Evolutionary conservation across 106 monocot species (phyloP), one percentile per base, ranked within the genome.

Genomic region (Triglochin maritima): DNA sequence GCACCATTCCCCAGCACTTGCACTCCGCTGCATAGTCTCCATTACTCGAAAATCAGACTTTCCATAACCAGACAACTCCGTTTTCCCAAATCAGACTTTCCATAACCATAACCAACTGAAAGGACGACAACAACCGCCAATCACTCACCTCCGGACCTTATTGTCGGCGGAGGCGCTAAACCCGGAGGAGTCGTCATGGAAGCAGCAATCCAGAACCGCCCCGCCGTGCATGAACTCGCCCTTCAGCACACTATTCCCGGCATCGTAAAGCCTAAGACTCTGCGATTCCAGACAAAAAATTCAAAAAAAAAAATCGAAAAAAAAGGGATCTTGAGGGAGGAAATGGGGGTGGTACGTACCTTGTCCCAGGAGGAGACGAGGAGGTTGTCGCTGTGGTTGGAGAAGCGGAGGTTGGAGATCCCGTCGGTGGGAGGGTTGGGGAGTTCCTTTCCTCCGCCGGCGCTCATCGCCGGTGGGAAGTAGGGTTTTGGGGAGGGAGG

Each of bases 291-390:
- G 4, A 9, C n/a, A 56, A 46, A 46, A 73, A 44, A 14, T 54
- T 46, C 55, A 52, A 49, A 29, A 3, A 45, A 0, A 51, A 51
- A 50, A 4, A 50, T 50, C 16, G 7, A 8, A 0, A 12, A 69
- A 69, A 69, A 17, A 9, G 65, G 41, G 56, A 14, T 9, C 52
- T 44, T 44, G 15, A 69, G 44, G 49, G 2, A 8, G 3, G 42
- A 53, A 55, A 9, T 12, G n/a, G 60, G 7, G 17, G 51, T 7
- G 57, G 49, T 6, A 47, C 10, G 50, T 56, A 86, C 92, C 87
- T 83, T 92, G 70, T 96, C 91, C 95, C 95, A 96, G 11, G 95
- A 96, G 47, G 95, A 96, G 41, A 96, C 95, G 66, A 96, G 83
- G 60, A 96, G 95, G 64, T 85, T 75, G 56, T 96, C 90, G 69